These are phyloP conservation scores for Neophaeococcomyces aloes DNA, from an alignment of 2,329 filamentous ascomycete genomes.

Conservation along the genomic window DNA sequence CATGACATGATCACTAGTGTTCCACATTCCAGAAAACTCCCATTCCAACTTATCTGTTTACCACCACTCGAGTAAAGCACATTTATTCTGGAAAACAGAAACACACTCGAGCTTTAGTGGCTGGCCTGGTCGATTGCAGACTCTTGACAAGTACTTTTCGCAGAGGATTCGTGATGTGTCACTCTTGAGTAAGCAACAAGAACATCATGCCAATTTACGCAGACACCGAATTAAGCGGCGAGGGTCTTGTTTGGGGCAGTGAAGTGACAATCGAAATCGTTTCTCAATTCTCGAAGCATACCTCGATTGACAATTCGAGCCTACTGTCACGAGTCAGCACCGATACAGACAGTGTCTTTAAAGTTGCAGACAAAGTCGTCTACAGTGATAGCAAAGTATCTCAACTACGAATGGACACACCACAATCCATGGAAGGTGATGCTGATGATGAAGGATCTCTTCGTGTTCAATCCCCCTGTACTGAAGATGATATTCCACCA, in stretches of 20 bases:
- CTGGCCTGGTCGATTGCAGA: too few species aligned
- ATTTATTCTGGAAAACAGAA: too few species aligned
- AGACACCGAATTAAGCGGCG: neutral
- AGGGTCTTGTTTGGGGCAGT: slow-evolving; percentile 19
- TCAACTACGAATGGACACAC: neutral
- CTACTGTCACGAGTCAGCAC: neutral
- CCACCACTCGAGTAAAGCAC: too few species aligned
- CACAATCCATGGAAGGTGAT: neutral
- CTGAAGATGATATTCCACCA: neutral
- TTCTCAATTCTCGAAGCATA: neutral
- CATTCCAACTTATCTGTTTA: too few species aligned
- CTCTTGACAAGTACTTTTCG: too few species aligned
- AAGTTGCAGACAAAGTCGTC: neutral
- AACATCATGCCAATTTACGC: neutral
- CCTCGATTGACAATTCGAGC: neutral
- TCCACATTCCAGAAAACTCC: too few species aligned
- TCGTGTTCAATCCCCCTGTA: neutral
- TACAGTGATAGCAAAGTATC: neutral
- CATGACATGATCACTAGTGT: too few species aligned
- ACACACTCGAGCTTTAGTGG: too few species aligned
- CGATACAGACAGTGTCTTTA: neutral
- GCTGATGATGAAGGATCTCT: slow-evolving; percentile 3
- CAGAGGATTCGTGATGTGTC: too few species aligned
- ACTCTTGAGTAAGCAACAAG: neutral
- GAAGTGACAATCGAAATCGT: slow-evolving; percentile 20